Conservation (phyloP, 2,329 filamentous ascomycete genomes). For the Colletotrichum kahawae region DNA sequence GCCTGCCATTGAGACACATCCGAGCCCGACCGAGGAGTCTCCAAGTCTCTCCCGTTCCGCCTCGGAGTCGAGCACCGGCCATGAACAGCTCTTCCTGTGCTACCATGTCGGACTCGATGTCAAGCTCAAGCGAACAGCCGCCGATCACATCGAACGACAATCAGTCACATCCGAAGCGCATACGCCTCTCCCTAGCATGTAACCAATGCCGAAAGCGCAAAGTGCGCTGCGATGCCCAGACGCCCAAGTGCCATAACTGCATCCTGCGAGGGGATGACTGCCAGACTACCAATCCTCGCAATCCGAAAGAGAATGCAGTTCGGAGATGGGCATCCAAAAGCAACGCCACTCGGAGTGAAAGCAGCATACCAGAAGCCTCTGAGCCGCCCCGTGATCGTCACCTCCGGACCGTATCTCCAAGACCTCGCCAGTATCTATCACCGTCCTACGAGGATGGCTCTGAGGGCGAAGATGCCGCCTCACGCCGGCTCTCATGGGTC, state of each 20-base stretch:
- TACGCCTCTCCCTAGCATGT: slow-evolving; percentile 27
- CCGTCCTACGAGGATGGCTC: slow-evolving; percentile 1
- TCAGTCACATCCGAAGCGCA: slow-evolving; percentile 18
- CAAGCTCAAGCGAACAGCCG: neutral
- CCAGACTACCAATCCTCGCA: slow-evolving; percentile 28
- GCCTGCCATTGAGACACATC: neutral
- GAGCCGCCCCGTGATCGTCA: neutral
- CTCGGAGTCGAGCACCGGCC: neutral
- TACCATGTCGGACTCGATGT: neutral
- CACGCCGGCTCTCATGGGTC: neutral
- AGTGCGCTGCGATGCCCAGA: slow-evolving; percentile 31
- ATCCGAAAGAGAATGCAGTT: slow-evolving; percentile 23
- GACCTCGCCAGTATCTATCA: neutral
- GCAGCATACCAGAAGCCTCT: neutral
- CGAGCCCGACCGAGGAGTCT: slow-evolving; percentile 1
- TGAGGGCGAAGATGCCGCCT: neutral
- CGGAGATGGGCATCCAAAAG: slow-evolving; percentile 25
- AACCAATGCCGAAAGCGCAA: slow-evolving; percentile 32
- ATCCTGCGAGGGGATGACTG: slow-evolving; percentile 32
- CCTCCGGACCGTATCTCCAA: neutral
- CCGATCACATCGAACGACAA: neutral
- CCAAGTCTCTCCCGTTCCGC: neutral
- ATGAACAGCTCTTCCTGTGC: neutral
- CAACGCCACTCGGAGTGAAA: neutral
- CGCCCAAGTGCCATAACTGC: slow-evolving; percentile 32